Percentiles rank a stretch among this genome's conserved stretches.
Evolutionary conservation across 441 rosid species (phyloP).

Genomic region (Adansonia rubrostipa): DNA sequence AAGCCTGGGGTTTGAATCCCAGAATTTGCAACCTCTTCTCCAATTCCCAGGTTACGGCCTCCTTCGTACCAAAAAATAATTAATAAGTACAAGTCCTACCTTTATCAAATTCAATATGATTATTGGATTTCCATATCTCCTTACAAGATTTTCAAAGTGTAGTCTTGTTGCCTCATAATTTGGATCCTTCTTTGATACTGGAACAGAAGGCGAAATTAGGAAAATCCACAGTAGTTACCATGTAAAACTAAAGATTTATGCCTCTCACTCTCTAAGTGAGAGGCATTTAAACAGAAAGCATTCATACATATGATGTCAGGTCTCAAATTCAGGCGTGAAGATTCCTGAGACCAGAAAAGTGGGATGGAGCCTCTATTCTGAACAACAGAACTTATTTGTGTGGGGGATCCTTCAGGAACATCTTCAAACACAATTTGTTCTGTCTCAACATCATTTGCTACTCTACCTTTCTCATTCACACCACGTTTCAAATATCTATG

Average conservation of each 20-base stretch:
- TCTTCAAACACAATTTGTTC: slow-evolving; percentile 80
- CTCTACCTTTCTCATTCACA: slow-evolving; percentile 81
- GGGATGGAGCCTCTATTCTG: slow-evolving; percentile 86
- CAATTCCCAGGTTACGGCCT: too few relatives aligned
- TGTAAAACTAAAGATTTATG: not conserved
- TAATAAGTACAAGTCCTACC: slow-evolving; percentile 40
- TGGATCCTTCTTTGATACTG: slow-evolving; percentile 48
- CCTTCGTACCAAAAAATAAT: too few relatives aligned
- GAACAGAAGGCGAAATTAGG: slow-evolving; percentile 33
- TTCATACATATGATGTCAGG: slow-evolving; percentile 74
- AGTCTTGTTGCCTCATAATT: slow-evolving; percentile 67
- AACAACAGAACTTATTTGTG: slow-evolving; percentile 66
- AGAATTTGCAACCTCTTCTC: too few relatives aligned
- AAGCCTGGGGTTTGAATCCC: too few relatives aligned
- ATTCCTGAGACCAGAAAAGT: slow-evolving; percentile 86
- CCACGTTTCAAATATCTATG: slow-evolving; percentile 73
- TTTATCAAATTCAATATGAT: slow-evolving; percentile 73
- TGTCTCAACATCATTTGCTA: slow-evolving; percentile 86
- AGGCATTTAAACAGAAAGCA: slow-evolving; percentile 11
- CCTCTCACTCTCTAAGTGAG: not conserved
- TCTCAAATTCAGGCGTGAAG: slow-evolving; percentile 75
- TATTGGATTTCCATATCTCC: slow-evolving; percentile 79
- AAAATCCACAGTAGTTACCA: slow-evolving; percentile 13
- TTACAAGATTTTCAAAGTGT: slow-evolving; percentile 73
- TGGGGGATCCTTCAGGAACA: slow-evolving; percentile 52